These are phyloP conservation scores for Endocladia muricata DNA, from an alignment of 31 red algal species.

Conservation along the genomic window DNA sequence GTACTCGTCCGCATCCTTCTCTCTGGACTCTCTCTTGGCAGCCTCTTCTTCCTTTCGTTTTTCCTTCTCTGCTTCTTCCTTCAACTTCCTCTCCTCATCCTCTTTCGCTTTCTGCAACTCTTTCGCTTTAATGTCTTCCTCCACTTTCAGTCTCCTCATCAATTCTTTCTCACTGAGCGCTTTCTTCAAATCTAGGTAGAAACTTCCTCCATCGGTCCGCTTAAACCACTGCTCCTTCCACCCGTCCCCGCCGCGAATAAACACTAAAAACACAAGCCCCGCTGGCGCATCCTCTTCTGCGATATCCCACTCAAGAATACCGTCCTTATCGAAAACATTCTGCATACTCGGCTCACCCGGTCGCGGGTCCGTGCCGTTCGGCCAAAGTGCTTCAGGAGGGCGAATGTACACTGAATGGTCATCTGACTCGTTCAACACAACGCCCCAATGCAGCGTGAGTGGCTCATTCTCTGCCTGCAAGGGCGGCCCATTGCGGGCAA, in stretches of 20 bases:
- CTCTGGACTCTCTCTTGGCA: slow-evolving; percentile 32
- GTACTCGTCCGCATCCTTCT: slow-evolving; percentile 31
- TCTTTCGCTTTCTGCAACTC: slow-evolving; percentile 52
- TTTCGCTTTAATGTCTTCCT: slow-evolving; percentile 40
- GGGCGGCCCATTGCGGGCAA: slow-evolving; percentile 25
- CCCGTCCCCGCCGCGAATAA: slow-evolving; percentile 30
- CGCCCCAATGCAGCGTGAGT: slow-evolving; percentile 76
- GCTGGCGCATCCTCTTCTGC: slow-evolving; percentile 60
- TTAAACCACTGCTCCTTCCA: slow-evolving; percentile 86
- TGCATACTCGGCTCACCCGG: slow-evolving; percentile 70
- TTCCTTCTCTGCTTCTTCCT: slow-evolving; percentile 33
- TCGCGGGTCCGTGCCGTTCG: slow-evolving; percentile 36
- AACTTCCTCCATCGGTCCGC: slow-evolving; percentile 57
- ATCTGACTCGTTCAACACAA: slow-evolving; percentile 52
- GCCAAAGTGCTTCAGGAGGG: slow-evolving; percentile 55
- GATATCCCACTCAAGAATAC: slow-evolving; percentile 28
- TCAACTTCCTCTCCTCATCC: slow-evolving; percentile 31
- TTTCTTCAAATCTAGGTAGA: slow-evolving; percentile 61
- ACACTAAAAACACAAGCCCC: slow-evolving; percentile 84
- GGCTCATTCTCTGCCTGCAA: slow-evolving; percentile 63
- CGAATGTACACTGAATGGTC: slow-evolving; percentile 67
- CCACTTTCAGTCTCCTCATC: slow-evolving; percentile 22
- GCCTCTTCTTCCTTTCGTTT: slow-evolving; percentile 40
- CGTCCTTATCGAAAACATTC: slow-evolving; percentile 52
- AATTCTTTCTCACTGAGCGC: slow-evolving; percentile 34